A percentile compares a stretch with the other conserved stretches of the same genome.
phyloP scores from a whole-genome alignment of 2,329 filamentous ascomycete species.

The Didymella lethalis region DNA sequence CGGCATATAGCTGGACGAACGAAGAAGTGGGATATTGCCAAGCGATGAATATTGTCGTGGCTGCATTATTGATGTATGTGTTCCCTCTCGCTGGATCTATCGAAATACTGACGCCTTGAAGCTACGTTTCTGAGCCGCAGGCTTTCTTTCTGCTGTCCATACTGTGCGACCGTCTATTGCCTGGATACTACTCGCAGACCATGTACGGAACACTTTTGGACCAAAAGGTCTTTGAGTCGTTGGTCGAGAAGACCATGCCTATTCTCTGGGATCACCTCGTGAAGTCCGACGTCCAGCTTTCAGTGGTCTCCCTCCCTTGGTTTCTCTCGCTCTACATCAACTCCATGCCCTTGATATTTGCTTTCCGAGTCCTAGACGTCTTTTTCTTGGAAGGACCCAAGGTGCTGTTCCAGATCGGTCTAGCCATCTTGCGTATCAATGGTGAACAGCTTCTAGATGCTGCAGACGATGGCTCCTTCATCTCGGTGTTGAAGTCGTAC shows the following conservation, averaged over 20 bases:
- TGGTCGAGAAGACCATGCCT: slow-evolving; percentile 99
- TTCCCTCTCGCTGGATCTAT: slow-evolving; percentile 17
- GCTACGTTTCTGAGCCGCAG: slow-evolving; percentile 94
- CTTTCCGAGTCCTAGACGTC: slow-evolving; percentile 93
- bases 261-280: slow-evolving; percentile 98
- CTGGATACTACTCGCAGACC: slow-evolving; percentile 97
- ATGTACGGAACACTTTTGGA: slow-evolving; percentile 99
- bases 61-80: slow-evolving; percentile 85
- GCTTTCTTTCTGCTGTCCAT: slow-evolving; percentile 94
- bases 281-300: slow-evolving; percentile 95
- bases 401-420: slow-evolving; percentile 93
- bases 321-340: slow-evolving; percentile 99
- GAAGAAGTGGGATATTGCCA: slow-evolving; percentile 97
- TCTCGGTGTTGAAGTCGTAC: slow-evolving; percentile 93
- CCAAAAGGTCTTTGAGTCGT: slow-evolving; percentile 94
- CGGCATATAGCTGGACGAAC: slow-evolving; percentile 97
- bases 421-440: slow-evolving; percentile 97
- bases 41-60: slow-evolving; percentile 99
- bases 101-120: slow-evolving; percentile 49
- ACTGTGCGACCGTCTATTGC: slow-evolving; percentile 89
- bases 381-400: slow-evolving; percentile 99
- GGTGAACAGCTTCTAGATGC: slow-evolving; percentile 95
- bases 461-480: slow-evolving; percentile 93
- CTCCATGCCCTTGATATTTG: slow-evolving; percentile 98
- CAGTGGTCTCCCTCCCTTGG: slow-evolving; percentile 96